These are phyloP conservation scores for Kregervanrija pseudodelftensis DNA, from an alignment of 805 yeast genomes.

Conservation along the genomic window DNA sequence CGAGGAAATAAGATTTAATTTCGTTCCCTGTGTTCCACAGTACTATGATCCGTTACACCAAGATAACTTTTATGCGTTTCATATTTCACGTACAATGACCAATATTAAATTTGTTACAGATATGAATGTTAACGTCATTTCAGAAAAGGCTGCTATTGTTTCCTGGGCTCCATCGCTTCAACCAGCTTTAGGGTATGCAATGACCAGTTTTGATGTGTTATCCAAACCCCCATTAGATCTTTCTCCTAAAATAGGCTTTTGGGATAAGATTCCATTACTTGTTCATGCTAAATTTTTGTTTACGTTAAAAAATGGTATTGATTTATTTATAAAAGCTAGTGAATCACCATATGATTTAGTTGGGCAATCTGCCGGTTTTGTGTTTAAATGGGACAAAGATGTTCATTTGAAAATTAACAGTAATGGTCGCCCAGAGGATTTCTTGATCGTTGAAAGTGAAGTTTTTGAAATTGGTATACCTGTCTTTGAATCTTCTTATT, in stretches of 20 bases:
- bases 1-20: constrained; percentile 30
- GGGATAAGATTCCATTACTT: constrained; percentile 59
- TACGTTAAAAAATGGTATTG: constrained; percentile 42
- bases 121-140: constrained; percentile 36
- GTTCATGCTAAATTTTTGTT: constrained; percentile 48
- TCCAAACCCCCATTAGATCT: constrained; percentile 67
- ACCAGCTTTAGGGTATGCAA: constrained; percentile 52
- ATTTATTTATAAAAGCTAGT: constrained; percentile 57
- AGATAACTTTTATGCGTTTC: constrained; percentile 51
- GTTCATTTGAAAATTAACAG: constrained; percentile 45
- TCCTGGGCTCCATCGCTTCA: constrained; percentile 62
- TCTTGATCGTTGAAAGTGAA: constrained; percentile 47
- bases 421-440: constrained; percentile 39
- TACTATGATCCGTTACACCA: constrained; percentile 18
- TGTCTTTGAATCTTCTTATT: constrained; percentile 31
- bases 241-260: constrained; percentile 56
- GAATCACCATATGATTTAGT: constrained; percentile 49
- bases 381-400: constrained; percentile 56
- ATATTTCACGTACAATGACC: constrained; percentile 55
- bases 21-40: constrained; percentile 43
- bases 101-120: constrained; percentile 52
- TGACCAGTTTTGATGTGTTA: constrained; percentile 58
- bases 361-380: constrained; percentile 57
- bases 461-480: constrained; percentile 54
- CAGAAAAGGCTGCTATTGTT: constrained; percentile 42